Conservation (phyloP, 148 eudicot genomes). For the Selenicereus undatus region DNA sequence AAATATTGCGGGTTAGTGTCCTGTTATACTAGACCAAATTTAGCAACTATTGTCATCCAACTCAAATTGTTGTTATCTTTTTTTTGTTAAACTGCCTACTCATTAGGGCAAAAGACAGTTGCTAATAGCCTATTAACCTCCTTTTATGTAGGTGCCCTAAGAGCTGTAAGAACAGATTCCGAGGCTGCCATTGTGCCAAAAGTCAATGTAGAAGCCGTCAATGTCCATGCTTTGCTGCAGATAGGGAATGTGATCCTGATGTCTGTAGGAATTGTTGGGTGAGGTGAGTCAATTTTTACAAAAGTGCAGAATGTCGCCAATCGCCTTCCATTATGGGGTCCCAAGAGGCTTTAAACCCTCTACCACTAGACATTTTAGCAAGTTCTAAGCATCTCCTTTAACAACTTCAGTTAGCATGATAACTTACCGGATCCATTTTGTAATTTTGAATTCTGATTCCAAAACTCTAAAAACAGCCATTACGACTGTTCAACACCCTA, state of each 20-base stretch:
- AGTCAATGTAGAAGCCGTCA: conserved; percentile 99
- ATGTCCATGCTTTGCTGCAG: conserved; percentile 99
- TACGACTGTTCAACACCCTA: too few relatives aligned
- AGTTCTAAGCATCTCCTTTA: too few relatives aligned
- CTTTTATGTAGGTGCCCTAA: conserved; percentile 69
- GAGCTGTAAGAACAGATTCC: conserved; percentile 87
- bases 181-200: conserved; percentile 99
- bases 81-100: background rate
- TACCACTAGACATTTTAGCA: too few relatives aligned
- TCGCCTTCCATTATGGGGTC: too few relatives aligned
- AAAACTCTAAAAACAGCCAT: too few relatives aligned
- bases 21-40: background rate
- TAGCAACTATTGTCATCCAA: background rate
- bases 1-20: conserved; percentile 94
- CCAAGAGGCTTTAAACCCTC: too few relatives aligned
- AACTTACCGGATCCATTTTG: too few relatives aligned
- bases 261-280: conserved; percentile 99
- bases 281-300: conserved; percentile 41
- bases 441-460: too few relatives aligned
- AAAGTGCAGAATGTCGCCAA: too few relatives aligned
- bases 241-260: conserved; percentile 99
- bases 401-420: too few relatives aligned
- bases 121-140: conserved; percentile 5
- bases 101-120: background rate
- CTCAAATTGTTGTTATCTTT: background rate